Evolutionary conservation across 164 flowering plant genomes (phyloP), one percentile per base, ranked within the genome.

Genomic region (Liquidambar formosana): DNA sequence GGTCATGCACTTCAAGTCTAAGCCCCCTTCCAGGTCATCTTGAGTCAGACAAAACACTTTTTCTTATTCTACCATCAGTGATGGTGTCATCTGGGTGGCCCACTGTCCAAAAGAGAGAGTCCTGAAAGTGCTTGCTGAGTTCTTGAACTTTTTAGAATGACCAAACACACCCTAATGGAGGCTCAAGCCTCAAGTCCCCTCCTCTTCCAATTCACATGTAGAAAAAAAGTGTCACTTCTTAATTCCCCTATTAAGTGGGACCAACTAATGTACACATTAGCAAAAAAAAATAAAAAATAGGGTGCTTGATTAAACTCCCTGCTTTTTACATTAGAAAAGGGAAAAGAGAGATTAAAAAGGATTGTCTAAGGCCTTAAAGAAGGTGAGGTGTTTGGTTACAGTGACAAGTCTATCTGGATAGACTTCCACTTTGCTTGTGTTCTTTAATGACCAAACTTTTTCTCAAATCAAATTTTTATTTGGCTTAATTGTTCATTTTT

Each of bases 11-110:
- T 67, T 21, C 2, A 27, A 18, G 70, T 58, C 68, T 15, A 57
- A 48, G 75, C 54, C 26, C 26, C 76, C 71, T 48, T 70, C 86
- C 89, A 82, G 77, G 61, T 80, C 82, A 83, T 66, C 74, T 19
- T 81, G 88, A 83, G 82, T 84, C 70, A 69, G 89, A 84, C 84
- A 82, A 79, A 63, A 59, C 49, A 65, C 71, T 79, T 79, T 79
- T 72, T 33, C 15, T 57, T 73, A 1, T 48, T 70, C 71, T 66
- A 38, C 25, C 25, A n/a, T 1, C 21, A 33, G 65, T 61, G 75
- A 15, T 23, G 60, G 15, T 16, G 49, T 69, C 77, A 71, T 51
- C 72, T 65, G 41, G 41, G 1, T 62, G 53, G 16, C 63, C 71
- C 41, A 25, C 4, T 2, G 15, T 9, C 18, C 21, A 28, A 28